A percentile compares a stretch with the other conserved stretches of the same genome.
These are phyloP conservation scores for Tremella mesenterica DNA, from an alignment of 768 basidiomycete genomes.

Conservation along the genomic window DNA sequence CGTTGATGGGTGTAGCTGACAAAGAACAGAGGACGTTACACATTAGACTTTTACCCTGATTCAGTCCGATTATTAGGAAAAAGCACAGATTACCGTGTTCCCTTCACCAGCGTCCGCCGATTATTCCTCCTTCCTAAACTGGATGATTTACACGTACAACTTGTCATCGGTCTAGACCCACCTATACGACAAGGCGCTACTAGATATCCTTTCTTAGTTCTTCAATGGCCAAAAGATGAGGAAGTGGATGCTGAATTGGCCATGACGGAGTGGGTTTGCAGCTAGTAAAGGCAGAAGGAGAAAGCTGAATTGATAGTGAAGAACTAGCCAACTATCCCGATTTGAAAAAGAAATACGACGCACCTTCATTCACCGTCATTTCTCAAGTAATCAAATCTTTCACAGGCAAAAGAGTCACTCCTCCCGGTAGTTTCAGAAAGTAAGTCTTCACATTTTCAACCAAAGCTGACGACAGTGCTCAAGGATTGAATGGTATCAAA, in stretches of 20 bases:
- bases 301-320: conserved; percentile 27
- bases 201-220: conserved; percentile 91
- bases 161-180: conserved; percentile 85
- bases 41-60: conserved; percentile 94
- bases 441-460: conserved; percentile 36
- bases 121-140: conserved; percentile 85
- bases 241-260: conserved; percentile 93
- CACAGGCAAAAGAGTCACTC: conserved; percentile 82
- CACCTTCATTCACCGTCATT: conserved; percentile 89
- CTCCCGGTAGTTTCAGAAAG: conserved; percentile 79
- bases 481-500: conserved; percentile 90
- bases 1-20: neutral
- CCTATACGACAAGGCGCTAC: conserved; percentile 98
- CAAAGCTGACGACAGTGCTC: conserved; percentile 52
- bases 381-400: conserved; percentile 86
- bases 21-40: conserved; percentile 72
- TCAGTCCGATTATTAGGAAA: conserved; percentile 94
- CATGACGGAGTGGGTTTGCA: conserved; percentile 65
- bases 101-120: conserved; percentile 74
- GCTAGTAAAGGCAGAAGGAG: neutral
- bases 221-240: conserved; percentile 96
- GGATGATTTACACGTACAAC: conserved; percentile 88
- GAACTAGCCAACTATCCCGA: conserved; percentile 55
- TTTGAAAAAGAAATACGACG: conserved; percentile 87
- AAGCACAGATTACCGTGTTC: conserved; percentile 97